Evolutionary conservation across 2,329 filamentous ascomycete genomes (phyloP).

Genomic region (Myriosclerotinia curreyana): DNA sequence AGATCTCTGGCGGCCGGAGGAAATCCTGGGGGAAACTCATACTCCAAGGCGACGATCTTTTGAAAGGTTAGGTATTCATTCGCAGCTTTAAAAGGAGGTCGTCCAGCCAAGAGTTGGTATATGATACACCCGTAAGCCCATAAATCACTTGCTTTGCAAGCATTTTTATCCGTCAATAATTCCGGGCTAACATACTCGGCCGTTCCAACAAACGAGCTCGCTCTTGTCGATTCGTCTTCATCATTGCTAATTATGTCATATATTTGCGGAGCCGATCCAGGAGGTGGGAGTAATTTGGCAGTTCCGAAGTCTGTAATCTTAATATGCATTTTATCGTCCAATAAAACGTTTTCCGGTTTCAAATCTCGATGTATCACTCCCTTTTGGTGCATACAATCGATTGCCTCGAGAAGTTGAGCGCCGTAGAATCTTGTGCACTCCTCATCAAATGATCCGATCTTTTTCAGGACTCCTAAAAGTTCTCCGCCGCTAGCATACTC

Average conservation of each 20-base stretch:
- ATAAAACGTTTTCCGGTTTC: constrained; percentile 93
- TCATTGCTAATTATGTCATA: constrained; percentile 42
- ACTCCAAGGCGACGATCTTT: constrained; percentile 93
- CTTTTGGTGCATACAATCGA: constrained; percentile 96
- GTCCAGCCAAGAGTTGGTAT: constrained; percentile 91
- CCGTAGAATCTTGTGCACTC: constrained; percentile 94
- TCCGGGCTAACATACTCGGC: constrained; percentile 98
- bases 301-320: constrained; percentile 99
- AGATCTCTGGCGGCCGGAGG: constrained; percentile 82
- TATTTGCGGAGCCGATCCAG: constrained; percentile 38
- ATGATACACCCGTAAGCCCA: constrained; percentile 99
- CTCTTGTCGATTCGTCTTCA: constrained; percentile 63
- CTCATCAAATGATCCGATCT: constrained; percentile 88
- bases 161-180: constrained; percentile 92
- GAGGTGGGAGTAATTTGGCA: constrained; percentile 79
- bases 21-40: constrained; percentile 87
- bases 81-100: constrained; percentile 91
- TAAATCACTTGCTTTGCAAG: constrained; percentile 94
- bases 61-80: constrained; percentile 98
- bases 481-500: constrained; percentile 92
- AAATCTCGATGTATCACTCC: constrained; percentile 95
- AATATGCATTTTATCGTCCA: constrained; percentile 94
- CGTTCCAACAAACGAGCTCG: constrained; percentile 94
- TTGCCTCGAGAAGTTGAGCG: constrained; percentile 91
- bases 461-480: constrained; percentile 87